These are phyloP conservation scores for Psilocybe mexicana DNA, from an alignment of 1,284 basidiomycete species.

Conservation along the genomic window DNA sequence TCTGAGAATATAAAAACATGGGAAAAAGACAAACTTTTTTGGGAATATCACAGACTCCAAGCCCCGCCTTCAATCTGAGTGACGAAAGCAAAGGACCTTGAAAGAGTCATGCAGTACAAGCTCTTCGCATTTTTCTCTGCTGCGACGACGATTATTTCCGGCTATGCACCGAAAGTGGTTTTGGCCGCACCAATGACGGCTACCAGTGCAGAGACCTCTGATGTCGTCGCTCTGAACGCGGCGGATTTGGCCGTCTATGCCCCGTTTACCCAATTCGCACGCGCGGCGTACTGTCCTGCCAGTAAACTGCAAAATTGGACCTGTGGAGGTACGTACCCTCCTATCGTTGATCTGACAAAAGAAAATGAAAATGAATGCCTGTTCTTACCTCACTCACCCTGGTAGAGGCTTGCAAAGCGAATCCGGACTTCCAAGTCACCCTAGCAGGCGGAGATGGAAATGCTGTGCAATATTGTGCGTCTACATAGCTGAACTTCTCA, in stretches of 20 bases:
- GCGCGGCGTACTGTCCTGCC: conserved; percentile 1
- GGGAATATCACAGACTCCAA: too few relatives aligned
- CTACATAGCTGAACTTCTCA: background rate
- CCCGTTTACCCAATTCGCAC: conserved; percentile 6
- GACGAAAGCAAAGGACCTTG: too few relatives aligned
- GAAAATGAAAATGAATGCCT: background rate
- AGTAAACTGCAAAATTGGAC: background rate
- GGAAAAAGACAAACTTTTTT: too few relatives aligned
- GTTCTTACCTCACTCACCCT: too few relatives aligned
- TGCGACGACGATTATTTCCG: too few relatives aligned
- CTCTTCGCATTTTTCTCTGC: too few relatives aligned
- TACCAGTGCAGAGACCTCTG: too few relatives aligned
- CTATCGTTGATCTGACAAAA: background rate
- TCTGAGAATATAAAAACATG: too few relatives aligned
- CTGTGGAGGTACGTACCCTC: conserved; percentile 1
- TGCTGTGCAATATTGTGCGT: conserved; percentile 2
- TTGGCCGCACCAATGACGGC: too few relatives aligned
- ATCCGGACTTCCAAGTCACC: conserved; percentile 3
- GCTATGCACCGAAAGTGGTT: too few relatives aligned
- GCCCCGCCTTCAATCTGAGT: too few relatives aligned
- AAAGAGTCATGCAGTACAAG: too few relatives aligned
- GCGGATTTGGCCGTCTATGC: background rate
- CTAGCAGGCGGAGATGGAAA: conserved; percentile 3
- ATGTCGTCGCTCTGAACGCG: background rate
- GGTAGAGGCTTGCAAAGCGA: conserved; percentile 4